Percentiles rank a stretch among this genome's conserved stretches.
Evolutionary conservation across 1,139 yeast species (phyloP).

Genomic region (Wickerhamomyces sp.): DNA sequence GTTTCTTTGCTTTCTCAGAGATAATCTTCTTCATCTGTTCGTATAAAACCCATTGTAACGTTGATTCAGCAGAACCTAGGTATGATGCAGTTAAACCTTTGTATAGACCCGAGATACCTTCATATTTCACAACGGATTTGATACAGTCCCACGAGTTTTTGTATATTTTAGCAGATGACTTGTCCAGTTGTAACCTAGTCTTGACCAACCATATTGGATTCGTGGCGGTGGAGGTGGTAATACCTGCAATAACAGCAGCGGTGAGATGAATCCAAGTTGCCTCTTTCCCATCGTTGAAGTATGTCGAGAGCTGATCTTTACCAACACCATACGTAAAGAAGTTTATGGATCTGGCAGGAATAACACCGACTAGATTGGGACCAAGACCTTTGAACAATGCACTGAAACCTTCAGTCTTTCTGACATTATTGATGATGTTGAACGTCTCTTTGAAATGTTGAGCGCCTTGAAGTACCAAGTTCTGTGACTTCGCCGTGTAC

Average conservation of each 20-base stretch:
- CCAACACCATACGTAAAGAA: constrained; percentile 95
- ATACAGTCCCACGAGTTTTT: constrained; percentile 85
- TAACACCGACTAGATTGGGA: constrained; percentile 96
- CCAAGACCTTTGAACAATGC: constrained; percentile 94
- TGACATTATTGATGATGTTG: constrained; percentile 62
- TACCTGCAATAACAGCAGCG: constrained; percentile 91
- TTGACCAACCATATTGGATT: constrained; percentile 99
- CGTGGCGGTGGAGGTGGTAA: constrained; percentile 95
- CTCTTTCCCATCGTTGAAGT: constrained; percentile 69
- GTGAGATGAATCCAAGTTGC: constrained; percentile 81
- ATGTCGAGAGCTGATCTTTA: constrained; percentile 62
- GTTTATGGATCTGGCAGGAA: constrained; percentile 95
- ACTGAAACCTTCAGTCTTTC: constrained; percentile 70
- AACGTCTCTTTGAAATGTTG: constrained; percentile 84
- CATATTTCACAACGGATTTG: constrained; percentile 60
- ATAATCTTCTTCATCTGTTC: constrained; percentile 87
- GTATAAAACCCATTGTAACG: constrained; percentile 94
- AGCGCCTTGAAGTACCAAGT: constrained; percentile 37
- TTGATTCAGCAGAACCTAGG: constrained; percentile 88
- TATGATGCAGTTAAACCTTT: constrained; percentile 92
- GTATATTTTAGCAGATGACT: constrained; percentile 50
- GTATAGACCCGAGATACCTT: constrained; percentile 78
- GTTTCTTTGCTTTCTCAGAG: constrained; percentile 46
- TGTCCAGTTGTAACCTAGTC: constrained; percentile 89
- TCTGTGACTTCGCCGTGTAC: constrained; percentile 23